Evolutionary conservation across 805 yeast species (phyloP).

Genomic region (Schwanniomyces vanrijiae): DNA sequence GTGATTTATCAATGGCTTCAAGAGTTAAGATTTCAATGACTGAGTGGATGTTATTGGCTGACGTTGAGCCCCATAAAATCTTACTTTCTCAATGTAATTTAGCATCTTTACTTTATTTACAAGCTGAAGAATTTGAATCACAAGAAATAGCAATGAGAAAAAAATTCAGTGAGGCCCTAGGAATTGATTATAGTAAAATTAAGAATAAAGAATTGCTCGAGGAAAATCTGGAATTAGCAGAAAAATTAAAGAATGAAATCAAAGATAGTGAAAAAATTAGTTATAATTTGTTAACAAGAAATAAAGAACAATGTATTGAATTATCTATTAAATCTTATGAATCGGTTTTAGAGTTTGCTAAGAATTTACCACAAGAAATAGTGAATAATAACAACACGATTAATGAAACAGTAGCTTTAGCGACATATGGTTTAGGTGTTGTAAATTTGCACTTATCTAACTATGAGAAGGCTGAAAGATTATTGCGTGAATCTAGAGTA

Average conservation of each 20-base stretch:
- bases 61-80: conserved; percentile 62
- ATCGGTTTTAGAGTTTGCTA: conserved; percentile 34
- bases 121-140: conserved; percentile 62
- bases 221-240: conserved; percentile 5
- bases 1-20: conserved; percentile 64
- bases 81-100: conserved; percentile 66
- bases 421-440: conserved; percentile 86
- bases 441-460: conserved; percentile 61
- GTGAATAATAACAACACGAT: conserved; percentile 26
- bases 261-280: conserved; percentile 24
- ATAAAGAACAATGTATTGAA: conserved; percentile 24
- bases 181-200: conserved; percentile 20
- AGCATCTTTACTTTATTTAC: conserved; percentile 67
- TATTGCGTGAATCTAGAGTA: conserved; percentile 66
- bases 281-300: conserved; percentile 16
- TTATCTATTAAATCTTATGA: conserved; percentile 35
- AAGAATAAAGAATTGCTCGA: conserved; percentile 10
- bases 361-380: conserved; percentile 26
- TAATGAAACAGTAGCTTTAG: conserved; percentile 71
- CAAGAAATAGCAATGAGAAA: conserved; percentile 33
- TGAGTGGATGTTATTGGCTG: conserved; percentile 73
- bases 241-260: conserved; percentile 17
- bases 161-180: conserved; percentile 22
- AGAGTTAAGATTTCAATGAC: conserved; percentile 62
- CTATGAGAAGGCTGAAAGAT: conserved; percentile 55